These are phyloP conservation scores for Trichoderma asperelloides DNA, from an alignment of 495 filamentous ascomycete species.

Conservation along the genomic window DNA sequence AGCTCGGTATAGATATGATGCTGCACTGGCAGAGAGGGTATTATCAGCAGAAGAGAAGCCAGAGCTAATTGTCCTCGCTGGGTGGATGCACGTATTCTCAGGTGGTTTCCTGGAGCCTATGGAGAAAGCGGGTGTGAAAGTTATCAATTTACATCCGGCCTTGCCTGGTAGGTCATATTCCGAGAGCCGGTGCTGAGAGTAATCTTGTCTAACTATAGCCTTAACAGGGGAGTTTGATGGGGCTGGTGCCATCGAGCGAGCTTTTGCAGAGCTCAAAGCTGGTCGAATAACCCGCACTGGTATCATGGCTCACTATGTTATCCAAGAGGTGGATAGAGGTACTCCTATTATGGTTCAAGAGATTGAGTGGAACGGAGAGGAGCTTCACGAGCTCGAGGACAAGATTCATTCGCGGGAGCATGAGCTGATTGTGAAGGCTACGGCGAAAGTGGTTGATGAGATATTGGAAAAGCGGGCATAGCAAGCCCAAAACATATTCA, in stretches of 20 bases:
- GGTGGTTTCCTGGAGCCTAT: slow-evolving; percentile 52
- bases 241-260: slow-evolving; percentile 67
- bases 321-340: slow-evolving; percentile 76
- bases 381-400: slow-evolving; percentile 53
- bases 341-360: slow-evolving; percentile 62
- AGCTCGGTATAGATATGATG: slow-evolving; percentile 65
- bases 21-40: slow-evolving; percentile 65
- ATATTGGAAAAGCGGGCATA: slow-evolving; percentile 13
- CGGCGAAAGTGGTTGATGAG: slow-evolving; percentile 43
- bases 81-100: slow-evolving; percentile 59
- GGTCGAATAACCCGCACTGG: slow-evolving; percentile 69
- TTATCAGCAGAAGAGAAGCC: slow-evolving; percentile 48
- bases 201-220: background rate
- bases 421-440: slow-evolving; percentile 58
- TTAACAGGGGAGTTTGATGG: slow-evolving; percentile 61
- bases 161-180: slow-evolving; percentile 36
- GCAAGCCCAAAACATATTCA: background rate
- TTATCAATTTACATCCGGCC: slow-evolving; percentile 86
- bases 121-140: slow-evolving; percentile 45
- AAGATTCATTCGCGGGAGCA: slow-evolving; percentile 67
- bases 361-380: slow-evolving; percentile 62
- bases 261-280: slow-evolving; percentile 62
- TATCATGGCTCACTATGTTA: slow-evolving; percentile 90
- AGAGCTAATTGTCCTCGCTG: slow-evolving; percentile 58
- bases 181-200: background rate